Base-by-base conservation (phyloP, 768 basidiomycete genomes). In the Boletus subcaerulescens region DNA sequence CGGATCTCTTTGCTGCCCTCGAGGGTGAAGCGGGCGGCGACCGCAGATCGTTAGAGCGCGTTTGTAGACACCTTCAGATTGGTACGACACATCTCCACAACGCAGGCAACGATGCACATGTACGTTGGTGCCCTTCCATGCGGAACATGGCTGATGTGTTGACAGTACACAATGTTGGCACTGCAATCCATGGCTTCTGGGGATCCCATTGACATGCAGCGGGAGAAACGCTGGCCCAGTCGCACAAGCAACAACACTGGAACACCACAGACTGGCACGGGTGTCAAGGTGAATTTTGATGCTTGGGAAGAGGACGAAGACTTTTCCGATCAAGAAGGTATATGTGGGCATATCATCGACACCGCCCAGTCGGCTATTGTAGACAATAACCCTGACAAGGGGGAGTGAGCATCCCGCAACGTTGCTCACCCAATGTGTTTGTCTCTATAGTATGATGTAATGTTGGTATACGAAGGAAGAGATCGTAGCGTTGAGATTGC, bases 61-160 rank as follows among this genome's bases (percentile, higher is more conserved):
- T 84, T 31, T 89, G 86, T 68, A 72, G 74, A 44, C 80, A 85
- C 48, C 76, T 94, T 20, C 79, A 83, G 47, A 76, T 92, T 47
- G 58, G 71, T 0, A 80, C 81, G 1, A 59, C 76, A 33, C 74
- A 77, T 60, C 71, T 88, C 53, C 93, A 93, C 76, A 95, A 94
- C 63, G 91, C 89, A 1, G 91, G 91, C 0, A 93, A 93, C 63
- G 90, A 93, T 67, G 91, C 91, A 2, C 79, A 87, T 66, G 91
- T 92, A 61, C 40, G 84, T 68, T 39, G 20, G 31, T 6, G 20
- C 42, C 35, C 11, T 42, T 48, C 8, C 33, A 9, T 17, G 29
- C 8, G 13, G 14, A 31, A 24, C 18, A 20, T 29, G 2, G 12
- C 29, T 67, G 15, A 63, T 11, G 10, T 10, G 26, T 33, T 22